A percentile compares a stretch with the other conserved stretches of the same genome.
Evolutionary conservation across 2,329 filamentous ascomycete species (phyloP).

Genomic region (Colletotrichum sp.): DNA sequence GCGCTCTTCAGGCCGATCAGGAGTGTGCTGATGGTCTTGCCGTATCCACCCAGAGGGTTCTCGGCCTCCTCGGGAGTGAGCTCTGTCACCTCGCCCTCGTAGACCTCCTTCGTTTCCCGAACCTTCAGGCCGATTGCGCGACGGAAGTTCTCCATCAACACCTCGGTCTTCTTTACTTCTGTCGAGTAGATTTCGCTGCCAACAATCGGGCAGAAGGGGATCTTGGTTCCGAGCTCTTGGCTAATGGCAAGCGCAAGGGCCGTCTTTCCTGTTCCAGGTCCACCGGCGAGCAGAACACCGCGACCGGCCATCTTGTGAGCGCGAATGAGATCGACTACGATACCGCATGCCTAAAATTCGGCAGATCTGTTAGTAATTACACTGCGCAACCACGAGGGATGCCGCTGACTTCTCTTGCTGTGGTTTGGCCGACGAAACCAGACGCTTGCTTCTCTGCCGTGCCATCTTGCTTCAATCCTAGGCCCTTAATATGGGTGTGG

Average conservation of each 20-base stretch:
- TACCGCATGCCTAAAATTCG: conserved; percentile 78
- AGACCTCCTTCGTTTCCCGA: conserved; percentile 98
- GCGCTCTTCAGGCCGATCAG: conserved; percentile 94
- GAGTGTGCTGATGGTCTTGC: conserved; percentile 95
- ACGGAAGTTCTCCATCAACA: conserved; percentile 99
- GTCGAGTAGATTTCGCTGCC: conserved; percentile 98
- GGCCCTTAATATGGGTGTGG: conserved; percentile 96
- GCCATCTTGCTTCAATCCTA: conserved; percentile 87
- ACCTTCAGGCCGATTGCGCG: conserved; percentile 96
- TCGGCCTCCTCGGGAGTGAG: conserved; percentile 97
- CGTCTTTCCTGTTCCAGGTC: conserved; percentile 96
- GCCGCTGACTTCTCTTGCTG: conserved; percentile 79
- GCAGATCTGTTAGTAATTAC: neutral
- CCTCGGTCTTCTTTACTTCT: conserved; percentile 99
- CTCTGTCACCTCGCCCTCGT: conserved; percentile 98
- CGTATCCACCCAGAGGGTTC: conserved; percentile 95
- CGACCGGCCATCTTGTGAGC: conserved; percentile 97
- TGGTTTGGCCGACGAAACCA: conserved; percentile 89
- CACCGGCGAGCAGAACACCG: conserved; percentile 90
- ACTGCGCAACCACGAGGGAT: neutral
- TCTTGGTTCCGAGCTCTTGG: conserved; percentile 96
- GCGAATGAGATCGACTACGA: conserved; percentile 94
- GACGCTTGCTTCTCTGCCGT: conserved; percentile 78
- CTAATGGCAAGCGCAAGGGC: conserved; percentile 93
- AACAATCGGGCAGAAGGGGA: conserved; percentile 97